Evolutionary conservation across 148 eudicot species (phyloP).

Genomic region (Fagopyrum tataricum): DNA sequence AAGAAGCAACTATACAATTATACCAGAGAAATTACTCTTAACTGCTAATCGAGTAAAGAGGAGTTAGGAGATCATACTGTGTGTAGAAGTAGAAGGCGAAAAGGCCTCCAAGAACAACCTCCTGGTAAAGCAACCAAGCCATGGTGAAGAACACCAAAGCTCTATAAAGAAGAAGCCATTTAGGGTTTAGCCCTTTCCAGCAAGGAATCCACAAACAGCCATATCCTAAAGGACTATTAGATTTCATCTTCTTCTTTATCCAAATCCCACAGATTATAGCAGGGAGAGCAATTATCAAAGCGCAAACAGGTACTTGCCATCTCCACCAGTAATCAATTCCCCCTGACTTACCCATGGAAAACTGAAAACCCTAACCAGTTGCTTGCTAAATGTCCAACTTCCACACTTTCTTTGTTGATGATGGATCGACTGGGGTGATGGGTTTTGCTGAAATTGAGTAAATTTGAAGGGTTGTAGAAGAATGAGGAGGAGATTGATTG

Average conservation of each 20-base stretch:
- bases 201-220: constrained; percentile 62
- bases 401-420: neutral
- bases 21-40: neutral
- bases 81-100: constrained; percentile 82
- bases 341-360: constrained; percentile 16
- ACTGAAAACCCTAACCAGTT: constrained; percentile 1
- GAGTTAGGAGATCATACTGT: constrained; percentile 37
- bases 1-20: neutral
- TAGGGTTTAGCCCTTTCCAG: constrained; percentile 62
- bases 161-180: constrained; percentile 63
- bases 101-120: constrained; percentile 29
- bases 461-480: neutral
- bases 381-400: neutral
- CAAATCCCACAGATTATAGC: constrained; percentile 21
- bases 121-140: constrained; percentile 48
- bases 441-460: neutral
- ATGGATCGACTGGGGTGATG: neutral
- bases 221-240: neutral
- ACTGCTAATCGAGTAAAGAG: neutral
- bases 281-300: constrained; percentile 47
- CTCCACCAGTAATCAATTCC: constrained; percentile 52
- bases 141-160: constrained; percentile 44
- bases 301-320: constrained; percentile 73
- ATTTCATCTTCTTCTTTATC: constrained; percentile 18
- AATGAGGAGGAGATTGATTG: neutral